phyloP scores from a whole-genome alignment of 192 early-diverging fungal species.

The Cladochytrium replicatum region DNA sequence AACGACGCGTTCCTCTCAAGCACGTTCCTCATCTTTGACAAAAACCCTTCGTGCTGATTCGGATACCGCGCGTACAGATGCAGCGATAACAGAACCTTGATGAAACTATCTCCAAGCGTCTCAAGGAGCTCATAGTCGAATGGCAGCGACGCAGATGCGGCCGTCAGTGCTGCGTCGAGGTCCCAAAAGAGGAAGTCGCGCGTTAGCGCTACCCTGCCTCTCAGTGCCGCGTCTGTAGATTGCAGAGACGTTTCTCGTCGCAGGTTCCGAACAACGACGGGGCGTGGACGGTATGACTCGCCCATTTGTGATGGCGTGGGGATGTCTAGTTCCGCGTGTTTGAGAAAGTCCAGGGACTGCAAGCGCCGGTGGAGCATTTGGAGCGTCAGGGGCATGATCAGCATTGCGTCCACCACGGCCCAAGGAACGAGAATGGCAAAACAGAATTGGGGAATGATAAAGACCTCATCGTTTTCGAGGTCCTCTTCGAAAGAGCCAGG shows the following conservation, averaged over 20 bases:
- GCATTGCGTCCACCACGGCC: neutral
- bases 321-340: no score
- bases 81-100: slow-evolving; percentile 56
- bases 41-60: slow-evolving; percentile 2
- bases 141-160: slow-evolving; percentile 47
- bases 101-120: slow-evolving; percentile 68
- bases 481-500: neutral
- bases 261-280: no score
- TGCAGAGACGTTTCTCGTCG: no score
- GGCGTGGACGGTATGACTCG: no score
- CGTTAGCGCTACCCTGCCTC: neutral
- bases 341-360: neutral
- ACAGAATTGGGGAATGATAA: neutral
- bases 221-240: no score
- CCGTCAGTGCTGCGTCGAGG: slow-evolving; percentile 45
- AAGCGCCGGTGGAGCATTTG: neutral
- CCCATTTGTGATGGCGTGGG: no score
- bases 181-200: neutral
- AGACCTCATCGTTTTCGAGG: neutral
- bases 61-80: slow-evolving; percentile 58
- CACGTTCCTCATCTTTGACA: slow-evolving; percentile 13
- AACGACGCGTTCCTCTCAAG: slow-evolving; percentile 13
- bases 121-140: slow-evolving; percentile 69
- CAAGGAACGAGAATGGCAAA: neutral
- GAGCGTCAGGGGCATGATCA: neutral